Percentiles rank a stretch among this genome's conserved stretches.
Conservation (phyloP, 2,329 filamentous ascomycete species). For the Colletotrichum filicis region DNA sequence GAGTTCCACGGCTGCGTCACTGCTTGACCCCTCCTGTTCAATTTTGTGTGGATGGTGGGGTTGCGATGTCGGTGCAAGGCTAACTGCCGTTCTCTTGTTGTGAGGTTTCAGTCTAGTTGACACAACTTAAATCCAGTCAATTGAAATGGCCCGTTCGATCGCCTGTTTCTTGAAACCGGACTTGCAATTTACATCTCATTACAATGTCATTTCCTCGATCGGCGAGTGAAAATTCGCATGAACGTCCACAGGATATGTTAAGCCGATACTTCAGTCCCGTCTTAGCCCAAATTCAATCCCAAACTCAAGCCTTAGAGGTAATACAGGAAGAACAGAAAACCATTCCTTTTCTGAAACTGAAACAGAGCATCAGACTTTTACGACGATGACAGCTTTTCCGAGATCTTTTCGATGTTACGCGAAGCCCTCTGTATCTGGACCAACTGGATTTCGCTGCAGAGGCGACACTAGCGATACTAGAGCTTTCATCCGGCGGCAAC, state of each 20-base stretch:
- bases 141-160: rapidly evolving
- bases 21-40: constrained; percentile 25
- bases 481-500: rapidly evolving
- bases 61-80: constrained; percentile 28
- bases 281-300: no score
- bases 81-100: background rate
- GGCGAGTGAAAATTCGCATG: no score
- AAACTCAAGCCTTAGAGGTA: background rate
- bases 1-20: constrained; percentile 19
- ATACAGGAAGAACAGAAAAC: background rate
- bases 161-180: no score
- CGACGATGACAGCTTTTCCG: background rate
- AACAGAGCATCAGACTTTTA: background rate
- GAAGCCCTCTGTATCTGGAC: background rate
- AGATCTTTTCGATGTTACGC: no score
- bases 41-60: constrained; percentile 34
- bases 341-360: background rate
- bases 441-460: background rate
- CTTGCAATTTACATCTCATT: rapidly evolving
- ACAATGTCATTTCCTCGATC: rapidly evolving
- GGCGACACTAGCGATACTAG: background rate
- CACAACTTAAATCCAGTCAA: background rate
- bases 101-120: background rate
- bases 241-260: no score
- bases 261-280: no score